These are phyloP conservation scores for Cercospora sp. DNA, from an alignment of 2,329 filamentous ascomycete genomes.

Conservation along the genomic window DNA sequence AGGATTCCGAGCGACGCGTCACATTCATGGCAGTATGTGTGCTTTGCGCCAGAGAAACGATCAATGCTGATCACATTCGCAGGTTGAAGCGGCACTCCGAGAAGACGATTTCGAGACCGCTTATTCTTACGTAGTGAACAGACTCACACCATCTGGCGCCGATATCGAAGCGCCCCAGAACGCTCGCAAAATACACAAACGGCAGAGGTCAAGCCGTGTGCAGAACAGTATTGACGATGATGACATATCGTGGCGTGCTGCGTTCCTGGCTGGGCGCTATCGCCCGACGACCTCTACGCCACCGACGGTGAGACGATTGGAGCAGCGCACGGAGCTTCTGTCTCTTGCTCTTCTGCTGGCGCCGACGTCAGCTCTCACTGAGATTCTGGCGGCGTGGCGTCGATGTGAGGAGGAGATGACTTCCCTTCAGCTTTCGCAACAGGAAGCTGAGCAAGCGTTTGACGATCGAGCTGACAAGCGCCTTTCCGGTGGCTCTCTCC, in stretches of 20 bases:
- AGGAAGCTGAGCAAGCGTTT: constrained; percentile 68
- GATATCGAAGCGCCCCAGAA: constrained; percentile 25
- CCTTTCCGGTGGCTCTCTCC: constrained; percentile 35
- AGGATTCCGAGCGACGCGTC: constrained; percentile 62
- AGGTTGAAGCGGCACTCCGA: constrained; percentile 67
- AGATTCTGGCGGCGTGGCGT: constrained; percentile 73
- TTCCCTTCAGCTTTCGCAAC: constrained; percentile 64
- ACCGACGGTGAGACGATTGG: constrained; percentile 65
- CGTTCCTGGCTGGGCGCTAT: constrained; percentile 75
- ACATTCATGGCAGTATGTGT: constrained; percentile 65
- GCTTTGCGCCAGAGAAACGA: neutral
- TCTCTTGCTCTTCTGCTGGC: constrained; percentile 73
- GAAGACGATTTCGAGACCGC: constrained; percentile 85
- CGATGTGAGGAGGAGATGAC: constrained; percentile 77
- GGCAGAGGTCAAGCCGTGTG: constrained; percentile 26
- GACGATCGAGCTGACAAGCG: constrained; percentile 63
- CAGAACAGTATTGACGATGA: constrained; percentile 45
- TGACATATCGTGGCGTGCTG: constrained; percentile 75
- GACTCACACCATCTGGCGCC: constrained; percentile 50
- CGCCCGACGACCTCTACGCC: constrained; percentile 51
- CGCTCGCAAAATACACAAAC: constrained; percentile 7
- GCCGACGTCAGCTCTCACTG: constrained; percentile 67
- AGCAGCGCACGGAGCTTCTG: constrained; percentile 79
- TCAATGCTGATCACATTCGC: neutral
- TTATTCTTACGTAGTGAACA: constrained; percentile 77